phyloP scores from a whole-genome alignment of 2,329 filamentous ascomycete species.

The Monosporascus sp. region DNA sequence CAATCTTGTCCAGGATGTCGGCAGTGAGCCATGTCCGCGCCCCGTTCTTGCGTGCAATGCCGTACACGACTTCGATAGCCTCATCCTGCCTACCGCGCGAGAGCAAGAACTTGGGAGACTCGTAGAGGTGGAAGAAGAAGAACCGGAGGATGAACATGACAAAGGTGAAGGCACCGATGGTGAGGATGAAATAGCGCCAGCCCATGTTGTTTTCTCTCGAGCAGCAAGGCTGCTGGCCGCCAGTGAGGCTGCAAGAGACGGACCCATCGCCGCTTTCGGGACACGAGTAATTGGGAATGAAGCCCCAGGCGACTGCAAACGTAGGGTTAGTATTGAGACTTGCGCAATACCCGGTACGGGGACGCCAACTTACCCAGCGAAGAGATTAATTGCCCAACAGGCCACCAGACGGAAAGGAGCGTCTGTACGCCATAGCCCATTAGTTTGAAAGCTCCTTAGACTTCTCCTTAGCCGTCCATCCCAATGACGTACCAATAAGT shows the following conservation, averaged over 20 bases:
- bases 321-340: conserved; percentile 2
- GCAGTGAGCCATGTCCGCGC: conserved; percentile 29
- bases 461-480: background rate
- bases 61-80: conserved; percentile 42
- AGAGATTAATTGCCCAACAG: conserved; percentile 31
- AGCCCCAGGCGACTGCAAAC: conserved; percentile 45
- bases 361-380: conserved; percentile 24
- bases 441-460: background rate
- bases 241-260: conserved; percentile 19
- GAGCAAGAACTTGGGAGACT: conserved; percentile 43
- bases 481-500: background rate
- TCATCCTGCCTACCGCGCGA: conserved; percentile 39
- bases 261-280: conserved; percentile 14
- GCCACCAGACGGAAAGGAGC: conserved; percentile 36
- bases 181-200: conserved; percentile 44
- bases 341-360: too few species aligned
- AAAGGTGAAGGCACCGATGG: conserved; percentile 39
- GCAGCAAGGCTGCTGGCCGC: conserved; percentile 31
- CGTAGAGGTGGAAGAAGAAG: conserved; percentile 41
- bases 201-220: conserved; percentile 39
- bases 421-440: background rate
- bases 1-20: conserved; percentile 26
- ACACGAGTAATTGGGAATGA: conserved; percentile 38
- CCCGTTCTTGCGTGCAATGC: conserved; percentile 37
- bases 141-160: conserved; percentile 40